Evolutionary conservation across 257 asterid species (phyloP).

Genomic region (Petrea volubilis): DNA sequence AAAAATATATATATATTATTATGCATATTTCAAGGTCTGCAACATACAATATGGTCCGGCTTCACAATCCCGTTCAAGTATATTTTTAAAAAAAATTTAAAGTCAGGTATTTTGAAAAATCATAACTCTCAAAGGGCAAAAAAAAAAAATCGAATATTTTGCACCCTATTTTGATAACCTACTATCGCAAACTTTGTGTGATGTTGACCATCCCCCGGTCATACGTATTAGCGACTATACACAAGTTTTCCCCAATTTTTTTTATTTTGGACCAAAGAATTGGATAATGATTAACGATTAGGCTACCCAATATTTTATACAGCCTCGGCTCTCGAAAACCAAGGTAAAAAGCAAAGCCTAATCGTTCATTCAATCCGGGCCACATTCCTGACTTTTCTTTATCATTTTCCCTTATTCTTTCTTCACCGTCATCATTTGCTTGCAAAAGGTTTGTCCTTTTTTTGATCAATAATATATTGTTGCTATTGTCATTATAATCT

Average conservation of each 20-base stretch:
- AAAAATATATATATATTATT: no score
- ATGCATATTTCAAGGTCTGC: no score
- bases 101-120: no score
- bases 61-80: no score
- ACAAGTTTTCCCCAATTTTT: background rate
- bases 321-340: conserved; percentile 12
- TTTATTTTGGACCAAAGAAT: conserved; percentile 6
- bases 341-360: conserved; percentile 29
- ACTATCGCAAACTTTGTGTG: background rate
- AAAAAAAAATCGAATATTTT: no score
- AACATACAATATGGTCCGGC: no score
- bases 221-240: background rate
- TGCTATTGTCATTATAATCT: background rate
- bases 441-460: conserved; percentile 26
- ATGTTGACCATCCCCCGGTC: background rate
- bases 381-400: conserved; percentile 15
- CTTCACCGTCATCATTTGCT: conserved; percentile 13
- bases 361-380: conserved; percentile 26
- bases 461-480: background rate
- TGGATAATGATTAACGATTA: conserved; percentile 18
- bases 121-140: no score
- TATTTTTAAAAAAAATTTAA: no score
- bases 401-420: conserved; percentile 4
- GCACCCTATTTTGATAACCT: background rate
- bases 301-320: conserved; percentile 14